A percentile compares a stretch with the other conserved stretches of the same genome.
Conservation (phyloP, 1,284 basidiomycete genomes). For the Meira nashicola region DNA sequence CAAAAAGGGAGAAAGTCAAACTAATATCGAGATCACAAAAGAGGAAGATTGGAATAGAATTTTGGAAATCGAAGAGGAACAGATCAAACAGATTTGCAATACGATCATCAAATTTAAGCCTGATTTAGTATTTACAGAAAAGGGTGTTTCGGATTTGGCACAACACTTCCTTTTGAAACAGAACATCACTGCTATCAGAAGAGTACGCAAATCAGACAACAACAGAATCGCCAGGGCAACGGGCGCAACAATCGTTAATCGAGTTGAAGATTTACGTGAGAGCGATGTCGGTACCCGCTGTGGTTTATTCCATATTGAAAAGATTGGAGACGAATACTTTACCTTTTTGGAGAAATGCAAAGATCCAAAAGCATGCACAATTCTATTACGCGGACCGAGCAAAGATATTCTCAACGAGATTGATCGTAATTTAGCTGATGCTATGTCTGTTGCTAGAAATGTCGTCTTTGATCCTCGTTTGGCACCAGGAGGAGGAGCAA, state of each 20-base stretch:
- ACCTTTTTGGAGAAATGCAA: slow-evolving; percentile 89
- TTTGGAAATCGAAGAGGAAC: slow-evolving; percentile 94
- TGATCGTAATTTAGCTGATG: slow-evolving; percentile 93
- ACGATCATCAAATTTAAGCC: slow-evolving; percentile 90
- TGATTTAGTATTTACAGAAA: slow-evolving; percentile 92
- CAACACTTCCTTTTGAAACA: slow-evolving; percentile 87
- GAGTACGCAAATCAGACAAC: slow-evolving; percentile 96
- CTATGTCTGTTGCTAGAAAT: slow-evolving; percentile 94
- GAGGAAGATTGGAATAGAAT: slow-evolving; percentile 90
- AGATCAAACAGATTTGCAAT: slow-evolving; percentile 82
- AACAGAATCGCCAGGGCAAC: slow-evolving; percentile 94
- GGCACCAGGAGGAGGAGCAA: slow-evolving; percentile 90
- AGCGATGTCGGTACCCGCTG: slow-evolving; percentile 86
- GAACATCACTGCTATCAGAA: slow-evolving; percentile 84
- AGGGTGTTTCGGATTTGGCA: slow-evolving; percentile 79
- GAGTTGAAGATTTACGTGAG: slow-evolving; percentile 89
- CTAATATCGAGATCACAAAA: slow-evolving; percentile 95
- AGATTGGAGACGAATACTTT: slow-evolving; percentile 98
- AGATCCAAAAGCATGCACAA: slow-evolving; percentile 94
- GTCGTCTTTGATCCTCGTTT: slow-evolving; percentile 91
- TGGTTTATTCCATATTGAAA: slow-evolving; percentile 91
- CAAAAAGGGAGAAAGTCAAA: slow-evolving; percentile 98
- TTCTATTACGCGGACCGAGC: slow-evolving; percentile 93
- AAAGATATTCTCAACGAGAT: slow-evolving; percentile 98
- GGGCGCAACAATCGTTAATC: slow-evolving; percentile 93